These are phyloP conservation scores for Vicia faba DNA, from an alignment of 306 rosid species.

Conservation along the genomic window DNA sequence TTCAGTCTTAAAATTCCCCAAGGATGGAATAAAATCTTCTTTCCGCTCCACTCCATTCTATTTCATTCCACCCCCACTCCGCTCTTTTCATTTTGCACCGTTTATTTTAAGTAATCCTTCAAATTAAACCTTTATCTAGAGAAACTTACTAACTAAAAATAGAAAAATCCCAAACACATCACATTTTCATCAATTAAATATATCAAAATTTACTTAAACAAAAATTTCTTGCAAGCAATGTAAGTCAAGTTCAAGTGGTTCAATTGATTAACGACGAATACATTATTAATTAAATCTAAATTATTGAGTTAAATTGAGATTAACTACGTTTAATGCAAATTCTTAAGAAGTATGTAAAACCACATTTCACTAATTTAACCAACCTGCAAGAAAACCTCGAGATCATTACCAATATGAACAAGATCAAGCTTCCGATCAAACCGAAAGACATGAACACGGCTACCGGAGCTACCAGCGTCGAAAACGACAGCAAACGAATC, in stretches of 20 bases:
- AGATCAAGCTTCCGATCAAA: slow-evolving; percentile 70
- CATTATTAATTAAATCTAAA: neutral
- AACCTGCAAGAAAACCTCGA: slow-evolving; percentile 78
- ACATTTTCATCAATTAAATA: neutral
- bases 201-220: neutral
- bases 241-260: neutral
- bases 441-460: slow-evolving; percentile 86
- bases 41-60: too few relatives aligned
- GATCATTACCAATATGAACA: slow-evolving; percentile 71
- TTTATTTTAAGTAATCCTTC: neutral
- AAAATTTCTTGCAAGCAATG: neutral
- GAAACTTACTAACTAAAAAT: neutral
- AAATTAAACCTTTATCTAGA: neutral
- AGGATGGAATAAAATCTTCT: too few relatives aligned
- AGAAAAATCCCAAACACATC: slow-evolving; percentile 10
- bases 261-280: neutral
- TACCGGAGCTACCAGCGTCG: slow-evolving; percentile 96
- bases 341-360: neutral
- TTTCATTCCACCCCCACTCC: too few relatives aligned
- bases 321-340: neutral
- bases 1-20: too few relatives aligned
- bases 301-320: neutral
- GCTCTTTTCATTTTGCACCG: too few relatives aligned
- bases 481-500: slow-evolving; percentile 68
- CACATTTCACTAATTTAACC: neutral